Evolutionary conservation across 345 rosid genomes (phyloP), one percentile per base, ranked within the genome.

Genomic region (Aquilaria malaccensis): DNA sequence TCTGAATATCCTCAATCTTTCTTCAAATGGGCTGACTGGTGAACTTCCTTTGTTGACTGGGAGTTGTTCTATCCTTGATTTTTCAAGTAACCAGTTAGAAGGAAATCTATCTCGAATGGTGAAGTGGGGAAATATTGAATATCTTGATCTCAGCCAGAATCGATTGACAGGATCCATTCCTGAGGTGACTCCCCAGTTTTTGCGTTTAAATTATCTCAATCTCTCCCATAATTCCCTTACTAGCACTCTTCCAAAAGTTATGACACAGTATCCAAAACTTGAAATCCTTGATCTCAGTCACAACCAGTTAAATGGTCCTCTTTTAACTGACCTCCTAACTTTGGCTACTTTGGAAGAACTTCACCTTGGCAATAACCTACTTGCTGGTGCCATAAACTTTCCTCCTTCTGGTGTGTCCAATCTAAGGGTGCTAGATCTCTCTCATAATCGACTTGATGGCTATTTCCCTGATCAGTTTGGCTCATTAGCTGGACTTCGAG

Each of bases 31-130:
- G 49, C 86, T 94, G 30, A 51, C 78, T 0, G 99, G 96, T 9
- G 99, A 88, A 67, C 96, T 94, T 69, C 99, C 99, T 59, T 65
- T 83, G 60, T 77, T 94, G 67, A 94, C 92, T 0, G 97, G 99
- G 69, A 80, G 84, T 66, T 86, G 94, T 52, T 77, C 72, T 31
- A 65, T 86, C 11, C 86, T 94, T 74, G 97, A 94, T 77, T 89
- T 94, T 56, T 94, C 99, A 67, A 83, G 80, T 75, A 94, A 94
- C 68, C 83, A 73, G 58, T 77, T 94, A 60, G 85, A 80, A 74
- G 97, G 99, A 60, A 94, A 87, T 66, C 70, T 94, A 46, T 76
- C 92, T 30, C 74, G 85, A 76, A 83, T 85, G 62, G 65, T 71
- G 56, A 87, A 85, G 64, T 94, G 99, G 97, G 96, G 84, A 22